Percentiles rank a stretch among this genome's conserved stretches.
Evolutionary conservation across 306 rosid genomes (phyloP).

Genomic region (Herpetospermum pedunculosum): DNA sequence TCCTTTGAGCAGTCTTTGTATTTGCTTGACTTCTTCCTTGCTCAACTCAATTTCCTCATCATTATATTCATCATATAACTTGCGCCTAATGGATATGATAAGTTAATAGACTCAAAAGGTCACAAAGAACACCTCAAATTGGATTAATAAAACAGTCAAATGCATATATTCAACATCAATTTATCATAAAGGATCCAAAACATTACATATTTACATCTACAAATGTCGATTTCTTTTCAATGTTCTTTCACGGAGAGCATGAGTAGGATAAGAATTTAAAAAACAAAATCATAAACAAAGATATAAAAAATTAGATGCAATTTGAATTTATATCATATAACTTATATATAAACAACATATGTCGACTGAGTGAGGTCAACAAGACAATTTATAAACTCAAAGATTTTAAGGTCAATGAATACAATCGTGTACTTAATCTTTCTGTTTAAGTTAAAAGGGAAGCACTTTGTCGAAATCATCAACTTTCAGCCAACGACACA

Average conservation of each 20-base stretch:
- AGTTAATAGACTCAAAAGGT: slow-evolving; percentile 5
- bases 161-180: not conserved
- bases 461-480: not conserved
- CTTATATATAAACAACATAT: not conserved
- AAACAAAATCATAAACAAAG: too few species aligned
- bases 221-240: not conserved
- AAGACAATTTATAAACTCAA: not conserved
- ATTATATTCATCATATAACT: slow-evolving; percentile 61
- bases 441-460: not conserved
- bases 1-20: slow-evolving; percentile 50
- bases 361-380: not conserved
- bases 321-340: not conserved
- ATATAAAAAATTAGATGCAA: not conserved
- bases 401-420: not conserved
- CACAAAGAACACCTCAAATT: not conserved
- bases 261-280: not conserved
- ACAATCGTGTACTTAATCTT: not conserved
- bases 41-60: slow-evolving; percentile 69
- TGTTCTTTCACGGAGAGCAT: not conserved
- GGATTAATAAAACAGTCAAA: not conserved
- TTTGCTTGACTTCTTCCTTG: slow-evolving; percentile 47
- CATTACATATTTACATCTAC: not conserved
- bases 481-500: not conserved
- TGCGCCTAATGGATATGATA: slow-evolving; percentile 47
- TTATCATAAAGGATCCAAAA: not conserved